phyloP scores from a whole-genome alignment of 768 basidiomycete genomes.

The Termitomyces sp. region DNA sequence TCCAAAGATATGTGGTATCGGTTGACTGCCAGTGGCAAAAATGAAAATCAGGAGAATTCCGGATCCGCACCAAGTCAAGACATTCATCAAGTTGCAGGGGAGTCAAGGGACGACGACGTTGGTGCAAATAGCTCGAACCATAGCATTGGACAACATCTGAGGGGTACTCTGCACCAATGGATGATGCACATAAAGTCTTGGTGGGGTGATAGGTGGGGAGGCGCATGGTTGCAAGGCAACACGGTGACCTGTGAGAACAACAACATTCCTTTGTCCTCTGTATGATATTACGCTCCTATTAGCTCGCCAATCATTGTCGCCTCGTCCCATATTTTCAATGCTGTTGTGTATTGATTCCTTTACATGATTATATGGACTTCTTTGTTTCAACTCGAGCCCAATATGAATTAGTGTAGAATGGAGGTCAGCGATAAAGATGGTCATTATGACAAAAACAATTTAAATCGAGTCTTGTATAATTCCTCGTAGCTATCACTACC shows the following conservation, averaged over 20 bases:
- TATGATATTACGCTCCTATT: background rate
- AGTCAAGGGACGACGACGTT: background rate
- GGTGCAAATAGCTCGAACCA: background rate
- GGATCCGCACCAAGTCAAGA: background rate
- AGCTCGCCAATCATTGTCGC: no score
- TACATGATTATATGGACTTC: no score
- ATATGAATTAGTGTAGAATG: no score
- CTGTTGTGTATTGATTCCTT: no score
- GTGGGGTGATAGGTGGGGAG: background rate
- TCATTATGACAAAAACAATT: no score
- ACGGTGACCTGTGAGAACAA: background rate
- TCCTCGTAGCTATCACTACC: no score
- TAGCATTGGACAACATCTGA: background rate
- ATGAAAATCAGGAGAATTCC: background rate
- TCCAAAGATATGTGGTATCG: no score
- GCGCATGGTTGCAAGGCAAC: background rate
- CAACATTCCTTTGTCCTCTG: background rate
- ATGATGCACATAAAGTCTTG: background rate
- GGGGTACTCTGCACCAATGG: background rate
- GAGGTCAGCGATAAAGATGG: no score
- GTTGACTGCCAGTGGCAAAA: background rate
- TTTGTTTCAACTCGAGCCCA: no score
- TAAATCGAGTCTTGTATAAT: no score
- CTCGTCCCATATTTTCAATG: no score
- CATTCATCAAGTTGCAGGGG: background rate